Conservation (phyloP, 768 basidiomycete genomes). For the Boletus reticuloceps region DNA sequence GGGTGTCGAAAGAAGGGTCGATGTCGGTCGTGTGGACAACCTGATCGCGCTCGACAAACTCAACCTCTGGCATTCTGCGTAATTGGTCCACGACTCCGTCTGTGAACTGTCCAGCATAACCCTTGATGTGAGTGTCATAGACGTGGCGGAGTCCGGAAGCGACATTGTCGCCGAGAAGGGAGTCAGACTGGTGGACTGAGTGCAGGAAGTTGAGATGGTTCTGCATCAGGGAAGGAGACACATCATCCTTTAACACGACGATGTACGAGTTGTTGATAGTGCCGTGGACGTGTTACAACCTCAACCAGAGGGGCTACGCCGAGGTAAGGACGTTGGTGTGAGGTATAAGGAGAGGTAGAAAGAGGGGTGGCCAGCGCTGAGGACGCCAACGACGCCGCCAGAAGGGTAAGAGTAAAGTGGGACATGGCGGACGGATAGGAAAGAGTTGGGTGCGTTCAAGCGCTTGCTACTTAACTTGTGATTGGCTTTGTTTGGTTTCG, state of each 20-base stretch:
- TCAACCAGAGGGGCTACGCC: constrained; percentile 59
- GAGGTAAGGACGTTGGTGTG: constrained; percentile 43
- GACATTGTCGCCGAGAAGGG: constrained; percentile 43
- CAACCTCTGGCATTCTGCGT: constrained; percentile 83
- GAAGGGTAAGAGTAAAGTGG: constrained; percentile 31
- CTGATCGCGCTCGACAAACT: constrained; percentile 92
- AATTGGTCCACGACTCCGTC: constrained; percentile 68
- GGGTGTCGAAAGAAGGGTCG: constrained; percentile 26
- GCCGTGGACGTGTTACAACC: constrained; percentile 62
- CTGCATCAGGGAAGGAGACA: constrained; percentile 53
- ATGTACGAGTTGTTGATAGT: constrained; percentile 92
- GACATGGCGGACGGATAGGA: constrained; percentile 33
- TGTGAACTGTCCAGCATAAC: constrained; percentile 82
- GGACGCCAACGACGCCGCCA: constrained; percentile 39
- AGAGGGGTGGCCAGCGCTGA: constrained; percentile 40
- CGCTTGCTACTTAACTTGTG: constrained; percentile 27
- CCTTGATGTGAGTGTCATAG: constrained; percentile 69
- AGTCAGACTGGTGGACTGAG: constrained; percentile 52
- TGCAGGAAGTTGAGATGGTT: constrained; percentile 82
- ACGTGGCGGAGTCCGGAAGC: constrained; percentile 66
- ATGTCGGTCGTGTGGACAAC: constrained; percentile 65
- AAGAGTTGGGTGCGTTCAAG: constrained; percentile 3
- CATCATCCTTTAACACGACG: constrained; percentile 77
- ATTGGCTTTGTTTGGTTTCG: constrained; percentile 28
- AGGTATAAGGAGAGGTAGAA: constrained; percentile 39